phyloP scores from a whole-genome alignment of 768 basidiomycete species.

The Boletus rubropictus region DNA sequence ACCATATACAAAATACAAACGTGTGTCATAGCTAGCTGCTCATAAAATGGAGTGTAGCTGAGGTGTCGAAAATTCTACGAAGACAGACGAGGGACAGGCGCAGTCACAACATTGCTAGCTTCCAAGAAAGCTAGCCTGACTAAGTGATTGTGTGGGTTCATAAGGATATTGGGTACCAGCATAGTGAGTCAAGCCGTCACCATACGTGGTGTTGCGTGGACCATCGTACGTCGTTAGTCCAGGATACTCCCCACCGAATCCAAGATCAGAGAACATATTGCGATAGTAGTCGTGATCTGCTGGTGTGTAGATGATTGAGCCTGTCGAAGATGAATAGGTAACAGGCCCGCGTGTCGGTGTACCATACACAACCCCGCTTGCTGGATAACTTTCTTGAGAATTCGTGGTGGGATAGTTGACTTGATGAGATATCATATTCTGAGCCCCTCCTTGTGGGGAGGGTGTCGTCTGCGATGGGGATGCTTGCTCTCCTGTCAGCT shows the following conservation, averaged over 20 bases:
- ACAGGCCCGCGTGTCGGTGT: conserved; percentile 13
- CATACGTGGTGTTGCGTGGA: conserved; percentile 22
- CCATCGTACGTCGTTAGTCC: conserved; percentile 19
- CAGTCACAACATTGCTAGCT: conserved; percentile 5
- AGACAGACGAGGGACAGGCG: background rate
- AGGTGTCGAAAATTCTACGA: conserved; percentile 5
- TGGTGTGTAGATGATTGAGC: conserved; percentile 30
- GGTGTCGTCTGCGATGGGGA: conserved; percentile 21
- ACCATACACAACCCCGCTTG: conserved; percentile 12
- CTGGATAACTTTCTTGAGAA: conserved; percentile 18
- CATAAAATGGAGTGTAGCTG: conserved; percentile 4
- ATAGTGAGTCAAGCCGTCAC: conserved; percentile 35
- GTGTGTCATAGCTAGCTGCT: conserved; percentile 15
- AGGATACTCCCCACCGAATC: conserved; percentile 46
- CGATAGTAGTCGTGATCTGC: conserved; percentile 69
- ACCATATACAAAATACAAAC: conserved; percentile 15
- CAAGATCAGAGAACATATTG: conserved; percentile 70
- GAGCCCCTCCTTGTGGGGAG: conserved; percentile 18
- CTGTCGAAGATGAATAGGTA: conserved; percentile 30
- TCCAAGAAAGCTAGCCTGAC: conserved; percentile 23
- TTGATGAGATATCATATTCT: conserved; percentile 9
- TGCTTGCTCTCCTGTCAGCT: conserved; percentile 16
- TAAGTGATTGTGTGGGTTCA: conserved; percentile 20
- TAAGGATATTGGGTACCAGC: conserved; percentile 33
- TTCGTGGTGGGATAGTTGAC: conserved; percentile 14